Base-by-base conservation (phyloP, 306 rosid genomes). In the Dryas octopetala region DNA sequence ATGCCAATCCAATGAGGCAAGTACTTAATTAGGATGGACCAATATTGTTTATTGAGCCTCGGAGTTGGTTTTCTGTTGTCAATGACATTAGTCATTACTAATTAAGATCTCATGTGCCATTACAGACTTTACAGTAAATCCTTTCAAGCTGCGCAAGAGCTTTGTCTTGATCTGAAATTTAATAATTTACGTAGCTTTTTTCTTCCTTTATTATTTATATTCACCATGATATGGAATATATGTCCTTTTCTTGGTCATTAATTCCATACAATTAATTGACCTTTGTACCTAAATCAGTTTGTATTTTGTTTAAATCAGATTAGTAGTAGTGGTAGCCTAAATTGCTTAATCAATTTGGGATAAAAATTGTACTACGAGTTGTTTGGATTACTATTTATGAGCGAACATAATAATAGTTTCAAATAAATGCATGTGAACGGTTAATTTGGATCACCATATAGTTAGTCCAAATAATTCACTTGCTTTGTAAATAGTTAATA, bases 141-240 rank as follows among this genome's bases (percentile, higher is more conserved):
- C 51, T 53, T 40, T 13, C 15, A 63, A 63, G 14, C 68, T 63
- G 68, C 28, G 11, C 9, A 46, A 38, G 45, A 17, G 45, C 26
- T 71, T 78, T 74, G 79, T 77, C 85, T 78, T 59, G 53, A 74
- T 63, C 79, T 45, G 43, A 78, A 26, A 53, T 69, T 38, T 55
- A 61, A 51, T 58, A 66, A 23, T 59, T 12, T 43, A 49, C 19
- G 26, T 38, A 68, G 23, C 32, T 53, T 59, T 26, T 45, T 1
- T 15, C 28, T 52, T 72, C 45, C 16, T 26, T 38, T 49, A 38
- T 74, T 46, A 38, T 74, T 46, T 59, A 43, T 49, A 67, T 51
- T 62, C 70, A 62, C 47, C 28, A 44, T 71, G 60, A 64, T 23
- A 23, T 50, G 48, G 43, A 52, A 28, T n/a, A n/a, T n/a, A n/a